phyloP scores from a whole-genome alignment of 139 green algal genomes.

The Haematococcus lacustris region DNA sequence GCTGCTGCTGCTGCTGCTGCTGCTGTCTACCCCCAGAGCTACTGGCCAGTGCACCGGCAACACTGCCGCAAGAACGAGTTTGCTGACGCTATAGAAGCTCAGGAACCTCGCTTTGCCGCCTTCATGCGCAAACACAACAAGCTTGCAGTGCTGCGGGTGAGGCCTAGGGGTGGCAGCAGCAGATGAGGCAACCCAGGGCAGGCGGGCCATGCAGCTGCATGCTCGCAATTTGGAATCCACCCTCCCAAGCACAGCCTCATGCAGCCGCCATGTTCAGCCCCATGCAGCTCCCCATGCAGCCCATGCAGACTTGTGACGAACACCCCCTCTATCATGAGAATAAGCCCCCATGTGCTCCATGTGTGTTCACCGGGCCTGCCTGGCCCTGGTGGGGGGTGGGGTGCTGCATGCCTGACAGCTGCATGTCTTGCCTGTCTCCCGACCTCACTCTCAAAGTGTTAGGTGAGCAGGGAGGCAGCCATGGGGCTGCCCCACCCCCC shows the following conservation, averaged over 20 bases:
- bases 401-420: too few relatives aligned
- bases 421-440: too few relatives aligned
- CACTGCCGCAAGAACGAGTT: conserved; percentile 84
- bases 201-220: background rate
- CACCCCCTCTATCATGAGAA: too few relatives aligned
- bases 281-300: conserved; percentile 23
- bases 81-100: conserved; percentile 66
- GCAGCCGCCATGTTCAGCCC: conserved; percentile 64
- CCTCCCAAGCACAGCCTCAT: conserved; percentile 70
- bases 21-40: too few relatives aligned
- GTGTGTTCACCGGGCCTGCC: too few relatives aligned
- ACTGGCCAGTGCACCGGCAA: conserved; percentile 84
- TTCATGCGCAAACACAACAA: conserved; percentile 65
- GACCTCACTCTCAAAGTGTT: too few relatives aligned
- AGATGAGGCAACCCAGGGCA: background rate
- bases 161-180: background rate
- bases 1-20: too few relatives aligned
- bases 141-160: conserved; percentile 17
- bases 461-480: too few relatives aligned
- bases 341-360: too few relatives aligned
- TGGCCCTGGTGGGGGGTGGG: too few relatives aligned
- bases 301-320: background rate
- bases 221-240: conserved; percentile 85
- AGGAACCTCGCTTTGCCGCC: conserved; percentile 77
- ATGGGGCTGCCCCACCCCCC: too few relatives aligned